Percentiles rank a stretch among this genome's conserved stretches.
phyloP scores from a whole-genome alignment of 805 yeast genomes.

The Saturnispora zaruensis region DNA sequence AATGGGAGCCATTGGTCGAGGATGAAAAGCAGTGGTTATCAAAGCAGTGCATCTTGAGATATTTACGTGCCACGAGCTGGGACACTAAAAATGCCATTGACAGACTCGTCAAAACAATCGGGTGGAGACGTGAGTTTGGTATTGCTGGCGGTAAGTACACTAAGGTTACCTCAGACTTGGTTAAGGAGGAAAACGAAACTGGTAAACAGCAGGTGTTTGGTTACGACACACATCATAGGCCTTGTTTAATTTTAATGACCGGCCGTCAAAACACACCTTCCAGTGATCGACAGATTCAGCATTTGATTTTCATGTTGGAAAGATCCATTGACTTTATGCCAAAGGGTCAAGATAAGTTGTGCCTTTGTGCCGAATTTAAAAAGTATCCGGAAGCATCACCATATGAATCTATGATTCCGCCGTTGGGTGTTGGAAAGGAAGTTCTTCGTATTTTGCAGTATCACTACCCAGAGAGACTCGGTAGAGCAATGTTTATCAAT shows the following conservation, averaged over 20 bases:
- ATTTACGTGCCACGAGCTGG: slow-evolving; percentile 93
- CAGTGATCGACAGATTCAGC: slow-evolving; percentile 84
- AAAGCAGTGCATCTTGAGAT: slow-evolving; percentile 80
- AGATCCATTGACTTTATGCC: slow-evolving; percentile 93
- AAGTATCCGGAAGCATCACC: slow-evolving; percentile 47
- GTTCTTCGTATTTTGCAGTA: slow-evolving; percentile 88
- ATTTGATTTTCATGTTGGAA: slow-evolving; percentile 86
- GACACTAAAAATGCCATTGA: slow-evolving; percentile 54
- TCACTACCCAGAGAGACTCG: slow-evolving; percentile 94
- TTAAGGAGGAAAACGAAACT: slow-evolving; percentile 67
- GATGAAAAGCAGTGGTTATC: slow-evolving; percentile 86
- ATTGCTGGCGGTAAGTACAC: slow-evolving; percentile 42
- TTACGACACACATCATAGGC: slow-evolving; percentile 82
- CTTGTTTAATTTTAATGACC: slow-evolving; percentile 81
- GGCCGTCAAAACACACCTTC: slow-evolving; percentile 98
- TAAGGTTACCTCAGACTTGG: slow-evolving; percentile 44
- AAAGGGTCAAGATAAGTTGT: slow-evolving; percentile 87
- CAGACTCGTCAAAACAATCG: slow-evolving; percentile 65
- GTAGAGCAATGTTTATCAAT: slow-evolving; percentile 82
- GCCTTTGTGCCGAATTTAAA: slow-evolving; percentile 87
- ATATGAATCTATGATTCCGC: slow-evolving; percentile 47
- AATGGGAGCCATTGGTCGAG: slow-evolving; percentile 32
- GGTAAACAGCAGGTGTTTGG: slow-evolving; percentile 91
- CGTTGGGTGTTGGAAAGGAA: slow-evolving; percentile 78
- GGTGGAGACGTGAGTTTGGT: slow-evolving; percentile 94